Evolutionary conservation across 2,329 filamentous ascomycete genomes (phyloP).

Genomic region (Aspergillus pseudotamarii): DNA sequence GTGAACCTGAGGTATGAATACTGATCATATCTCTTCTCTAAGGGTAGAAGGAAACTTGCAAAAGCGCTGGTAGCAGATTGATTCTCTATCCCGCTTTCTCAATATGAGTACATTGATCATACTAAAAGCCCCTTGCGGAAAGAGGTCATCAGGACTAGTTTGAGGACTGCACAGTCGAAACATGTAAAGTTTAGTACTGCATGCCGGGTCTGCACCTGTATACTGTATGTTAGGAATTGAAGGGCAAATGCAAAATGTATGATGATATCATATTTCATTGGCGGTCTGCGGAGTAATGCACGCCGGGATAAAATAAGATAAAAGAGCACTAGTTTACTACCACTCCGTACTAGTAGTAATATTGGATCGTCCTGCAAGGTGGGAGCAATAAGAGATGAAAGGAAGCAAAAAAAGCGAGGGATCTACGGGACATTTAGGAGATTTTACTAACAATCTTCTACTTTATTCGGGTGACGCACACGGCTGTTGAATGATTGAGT

Average conservation of each 20-base stretch:
- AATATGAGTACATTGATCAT: neutral
- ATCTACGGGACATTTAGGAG: no score
- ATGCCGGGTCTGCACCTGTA: neutral
- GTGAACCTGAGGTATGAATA: neutral
- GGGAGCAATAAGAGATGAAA: no score
- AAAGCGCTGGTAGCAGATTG: neutral
- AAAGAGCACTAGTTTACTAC: no score
- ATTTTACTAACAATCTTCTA: neutral
- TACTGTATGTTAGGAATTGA: neutral
- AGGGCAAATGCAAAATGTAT: neutral
- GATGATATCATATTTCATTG: neutral
- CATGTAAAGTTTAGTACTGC: neutral
- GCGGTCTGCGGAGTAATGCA: neutral
- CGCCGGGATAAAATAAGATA: neutral
- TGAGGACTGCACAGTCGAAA: neutral
- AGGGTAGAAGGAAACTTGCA: neutral
- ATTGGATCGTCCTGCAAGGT: no score
- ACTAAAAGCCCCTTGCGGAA: neutral
- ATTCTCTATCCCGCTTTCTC: neutral
- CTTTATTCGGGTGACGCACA: no score
- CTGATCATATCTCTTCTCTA: neutral
- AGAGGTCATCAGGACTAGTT: neutral
- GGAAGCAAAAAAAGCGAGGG: no score
- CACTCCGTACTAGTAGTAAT: no score
- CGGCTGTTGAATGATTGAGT: no score